These are phyloP conservation scores for Astragalus glycyphyllos DNA, from an alignment of 306 rosid species.

Conservation along the genomic window DNA sequence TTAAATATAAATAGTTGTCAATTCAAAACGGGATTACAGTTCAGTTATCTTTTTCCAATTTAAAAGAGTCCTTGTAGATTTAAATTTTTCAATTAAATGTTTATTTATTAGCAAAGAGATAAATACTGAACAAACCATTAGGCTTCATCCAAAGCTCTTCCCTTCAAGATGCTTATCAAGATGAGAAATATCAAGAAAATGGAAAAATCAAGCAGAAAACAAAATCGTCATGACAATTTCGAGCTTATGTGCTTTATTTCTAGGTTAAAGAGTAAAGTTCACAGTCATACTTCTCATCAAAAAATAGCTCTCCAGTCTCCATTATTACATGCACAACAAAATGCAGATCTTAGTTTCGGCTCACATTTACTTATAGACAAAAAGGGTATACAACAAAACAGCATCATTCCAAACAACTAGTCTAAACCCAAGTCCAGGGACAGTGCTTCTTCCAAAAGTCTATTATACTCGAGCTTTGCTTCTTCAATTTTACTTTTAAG, in stretches of 20 bases:
- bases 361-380: too few species aligned
- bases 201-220: not conserved
- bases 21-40: conserved; percentile 10
- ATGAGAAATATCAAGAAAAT: not conserved
- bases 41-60: too few species aligned
- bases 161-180: too few species aligned
- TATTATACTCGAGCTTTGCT: conserved; percentile 43
- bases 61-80: too few species aligned
- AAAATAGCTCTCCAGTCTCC: too few species aligned
- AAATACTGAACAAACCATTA: too few species aligned
- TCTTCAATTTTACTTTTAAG: conserved; percentile 57
- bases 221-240: not conserved
- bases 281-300: not conserved
- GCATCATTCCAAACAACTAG: conserved; percentile 21
- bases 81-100: too few species aligned
- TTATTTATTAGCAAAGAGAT: too few species aligned
- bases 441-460: conserved; percentile 51
- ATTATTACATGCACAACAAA: not conserved
- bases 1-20: conserved; percentile 25
- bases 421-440: conserved; percentile 35
- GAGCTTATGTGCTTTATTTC: not conserved
- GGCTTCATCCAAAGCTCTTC: too few species aligned
- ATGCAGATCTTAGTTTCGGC: not conserved
- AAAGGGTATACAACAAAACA: not conserved
- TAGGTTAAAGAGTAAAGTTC: not conserved